Evolutionary conservation across 495 filamentous ascomycete genomes (phyloP).

Genomic region (Pseudotulostoma volvatum): DNA sequence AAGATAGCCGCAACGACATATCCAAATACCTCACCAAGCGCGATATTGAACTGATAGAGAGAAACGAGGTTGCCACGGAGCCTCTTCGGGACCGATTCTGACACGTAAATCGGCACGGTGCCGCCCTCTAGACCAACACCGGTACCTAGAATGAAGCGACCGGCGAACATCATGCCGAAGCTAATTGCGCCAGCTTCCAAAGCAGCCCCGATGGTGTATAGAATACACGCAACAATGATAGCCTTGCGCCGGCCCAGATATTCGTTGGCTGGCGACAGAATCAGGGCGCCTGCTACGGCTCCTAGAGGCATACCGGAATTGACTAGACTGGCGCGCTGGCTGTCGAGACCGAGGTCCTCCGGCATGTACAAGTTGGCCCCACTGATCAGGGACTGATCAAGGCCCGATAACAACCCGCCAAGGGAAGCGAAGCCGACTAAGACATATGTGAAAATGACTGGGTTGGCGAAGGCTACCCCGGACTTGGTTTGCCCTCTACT

Average conservation of each 20-base stretch:
- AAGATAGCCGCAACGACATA: slow-evolving; percentile 48
- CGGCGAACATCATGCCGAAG: slow-evolving; percentile 44
- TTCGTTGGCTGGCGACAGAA: slow-evolving; percentile 41
- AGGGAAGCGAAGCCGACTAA: slow-evolving; percentile 47
- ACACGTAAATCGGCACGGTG: slow-evolving; percentile 43
- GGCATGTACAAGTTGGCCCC: slow-evolving; percentile 45
- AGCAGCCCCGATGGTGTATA: slow-evolving; percentile 43
- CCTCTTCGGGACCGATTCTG: slow-evolving; percentile 31
- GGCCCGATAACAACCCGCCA: slow-evolving; percentile 43
- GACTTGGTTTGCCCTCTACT: slow-evolving; percentile 15
- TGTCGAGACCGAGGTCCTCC: slow-evolving; percentile 24
- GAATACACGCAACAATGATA: slow-evolving; percentile 39
- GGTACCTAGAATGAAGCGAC: slow-evolving; percentile 40
- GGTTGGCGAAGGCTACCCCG: slow-evolving; percentile 19
- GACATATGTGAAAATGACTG: slow-evolving; percentile 36
- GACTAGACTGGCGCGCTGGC: slow-evolving; percentile 33
- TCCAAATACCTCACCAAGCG: slow-evolving; percentile 44
- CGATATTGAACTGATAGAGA: slow-evolving; percentile 47
- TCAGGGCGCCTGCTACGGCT: slow-evolving; percentile 41
- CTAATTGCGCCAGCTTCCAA: slow-evolving; percentile 42
- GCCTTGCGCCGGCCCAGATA: slow-evolving; percentile 39
- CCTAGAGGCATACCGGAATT: slow-evolving; percentile 44
- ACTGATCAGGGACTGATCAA: slow-evolving; percentile 44
- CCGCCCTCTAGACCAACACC: slow-evolving; percentile 46
- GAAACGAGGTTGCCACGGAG: slow-evolving; percentile 46